Base-by-base conservation (phyloP, 2,329 filamentous ascomycete genomes). In the Tolypocladium capitatum region DNA sequence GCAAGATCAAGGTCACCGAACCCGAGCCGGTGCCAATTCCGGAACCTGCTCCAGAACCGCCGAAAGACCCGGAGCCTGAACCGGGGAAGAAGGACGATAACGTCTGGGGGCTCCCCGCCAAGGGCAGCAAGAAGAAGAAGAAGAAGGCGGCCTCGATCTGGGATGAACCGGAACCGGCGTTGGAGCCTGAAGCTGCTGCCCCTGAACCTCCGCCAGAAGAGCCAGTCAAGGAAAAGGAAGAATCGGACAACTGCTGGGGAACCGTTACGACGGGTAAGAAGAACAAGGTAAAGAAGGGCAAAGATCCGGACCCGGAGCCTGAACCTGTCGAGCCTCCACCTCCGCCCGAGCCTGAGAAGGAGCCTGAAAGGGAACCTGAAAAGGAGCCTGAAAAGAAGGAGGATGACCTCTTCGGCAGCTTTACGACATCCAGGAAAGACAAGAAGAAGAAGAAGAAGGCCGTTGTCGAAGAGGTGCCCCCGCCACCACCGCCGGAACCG, bases 121-220 rank as follows among this genome's bases (percentile, higher is more conserved):
- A 59, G 52, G 50, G 56, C 28, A 49, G 48, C n/a, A 66, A 64
- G 49, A 62, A 58, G n/a, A 56, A 56, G 49, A 58, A 62, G 52
- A 58, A 62, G 43, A 53, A 55, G 36, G 54, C 59, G 43, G 40
- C 51, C 43, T 54, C 56, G 21, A 43, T 54, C n/a, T 57, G 54
- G 54, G 58, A 55, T 21, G 55, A 54, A 3, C 47, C 53, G 20
- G 55, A 58, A 14, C 43, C 50, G 44, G 49, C 55, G 11, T 53
- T 52, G 0, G 55, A 49, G 4, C 55, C 59, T 21, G 55, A 56
- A 21, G 52, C 55, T 14, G 50, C 57, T n/a, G 43, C 42, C 0
- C 45, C 48, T 8, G 50, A 53, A 2, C 33, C 46, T 8, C 16
- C 24, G 1, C 34, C 31, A 1, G 40, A 49, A 34, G 52, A 51